Conservation (phyloP, 2,329 filamentous ascomycete species). For the Macrophomina pseudophaseolina region DNA sequence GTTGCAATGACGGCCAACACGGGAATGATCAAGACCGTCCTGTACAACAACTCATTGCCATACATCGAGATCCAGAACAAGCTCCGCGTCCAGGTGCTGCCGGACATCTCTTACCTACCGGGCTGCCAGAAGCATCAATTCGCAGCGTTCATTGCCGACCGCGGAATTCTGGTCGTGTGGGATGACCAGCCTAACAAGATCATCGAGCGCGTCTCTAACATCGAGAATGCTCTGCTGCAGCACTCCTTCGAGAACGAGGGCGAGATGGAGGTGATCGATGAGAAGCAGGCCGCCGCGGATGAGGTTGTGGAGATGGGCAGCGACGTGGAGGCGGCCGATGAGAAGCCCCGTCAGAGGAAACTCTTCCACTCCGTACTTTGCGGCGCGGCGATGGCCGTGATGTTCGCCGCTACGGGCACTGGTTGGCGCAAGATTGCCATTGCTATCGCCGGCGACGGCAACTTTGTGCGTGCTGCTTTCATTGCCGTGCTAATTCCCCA, state of each 20-base stretch:
- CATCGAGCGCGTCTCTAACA: slow-evolving; percentile 69
- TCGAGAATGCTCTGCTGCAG: slow-evolving; percentile 78
- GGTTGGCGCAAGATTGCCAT: neutral
- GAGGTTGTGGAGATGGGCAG: slow-evolving; percentile 58
- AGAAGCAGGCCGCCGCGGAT: slow-evolving; percentile 56
- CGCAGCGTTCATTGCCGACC: slow-evolving; percentile 75
- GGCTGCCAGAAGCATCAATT: slow-evolving; percentile 78
- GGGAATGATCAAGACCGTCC: slow-evolving; percentile 76
- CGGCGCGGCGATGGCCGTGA: slow-evolving; percentile 61
- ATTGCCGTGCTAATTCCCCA: slow-evolving; percentile 66
- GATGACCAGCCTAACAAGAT: slow-evolving; percentile 78
- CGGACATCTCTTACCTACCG: slow-evolving; percentile 72
- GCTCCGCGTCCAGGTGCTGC: slow-evolving; percentile 77
- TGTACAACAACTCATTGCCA: slow-evolving; percentile 73
- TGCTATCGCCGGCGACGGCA: neutral
- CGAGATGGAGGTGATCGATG: slow-evolving; percentile 56
- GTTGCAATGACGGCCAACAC: slow-evolving; percentile 83
- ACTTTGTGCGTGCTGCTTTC: slow-evolving; percentile 69
- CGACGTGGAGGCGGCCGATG: slow-evolving; percentile 73
- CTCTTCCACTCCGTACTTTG: slow-evolving; percentile 69
- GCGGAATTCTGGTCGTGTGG: slow-evolving; percentile 77
- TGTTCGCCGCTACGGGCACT: neutral
- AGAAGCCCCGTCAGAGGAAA: slow-evolving; percentile 67
- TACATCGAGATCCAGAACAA: slow-evolving; percentile 77
- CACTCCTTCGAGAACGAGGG: slow-evolving; percentile 69